Conservation (phyloP, 106 monocot species). For the Dendrobium huoshanense region DNA sequence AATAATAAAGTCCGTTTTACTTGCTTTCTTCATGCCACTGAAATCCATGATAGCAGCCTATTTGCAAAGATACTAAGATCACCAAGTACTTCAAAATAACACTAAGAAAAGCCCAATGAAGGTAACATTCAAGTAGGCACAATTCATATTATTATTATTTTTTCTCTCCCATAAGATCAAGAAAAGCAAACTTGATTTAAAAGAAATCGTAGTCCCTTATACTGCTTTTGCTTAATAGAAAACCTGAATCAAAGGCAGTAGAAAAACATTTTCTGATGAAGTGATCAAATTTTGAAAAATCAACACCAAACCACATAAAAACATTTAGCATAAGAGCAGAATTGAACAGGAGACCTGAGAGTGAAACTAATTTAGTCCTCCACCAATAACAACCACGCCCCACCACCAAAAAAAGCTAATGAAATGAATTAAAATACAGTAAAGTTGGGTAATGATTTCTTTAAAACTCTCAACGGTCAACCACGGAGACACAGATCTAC, state of each 20-base stretch:
- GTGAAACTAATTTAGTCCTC: too few relatives aligned
- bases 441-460: too few relatives aligned
- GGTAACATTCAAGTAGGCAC: neutral
- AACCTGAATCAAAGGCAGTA: neutral
- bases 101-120: neutral
- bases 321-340: too few relatives aligned
- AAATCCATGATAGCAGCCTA: slow-evolving; percentile 18
- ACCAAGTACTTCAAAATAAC: neutral
- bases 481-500: too few relatives aligned
- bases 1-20: slow-evolving; percentile 7
- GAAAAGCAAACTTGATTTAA: neutral
- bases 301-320: too few relatives aligned
- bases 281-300: neutral
- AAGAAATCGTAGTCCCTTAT: neutral
- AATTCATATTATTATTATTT: neutral
- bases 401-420: too few relatives aligned
- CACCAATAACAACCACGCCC: too few relatives aligned
- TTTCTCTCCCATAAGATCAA: neutral
- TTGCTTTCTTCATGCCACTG: slow-evolving; percentile 24
- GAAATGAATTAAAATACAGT: too few relatives aligned
- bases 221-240: neutral
- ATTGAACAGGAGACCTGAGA: too few relatives aligned
- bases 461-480: too few relatives aligned
- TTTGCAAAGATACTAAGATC: neutral
- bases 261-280: neutral